A percentile compares a stretch with the other conserved stretches of the same genome.
phyloP scores from a whole-genome alignment of 768 basidiomycete species.

The Gymnopilus dilepis region DNA sequence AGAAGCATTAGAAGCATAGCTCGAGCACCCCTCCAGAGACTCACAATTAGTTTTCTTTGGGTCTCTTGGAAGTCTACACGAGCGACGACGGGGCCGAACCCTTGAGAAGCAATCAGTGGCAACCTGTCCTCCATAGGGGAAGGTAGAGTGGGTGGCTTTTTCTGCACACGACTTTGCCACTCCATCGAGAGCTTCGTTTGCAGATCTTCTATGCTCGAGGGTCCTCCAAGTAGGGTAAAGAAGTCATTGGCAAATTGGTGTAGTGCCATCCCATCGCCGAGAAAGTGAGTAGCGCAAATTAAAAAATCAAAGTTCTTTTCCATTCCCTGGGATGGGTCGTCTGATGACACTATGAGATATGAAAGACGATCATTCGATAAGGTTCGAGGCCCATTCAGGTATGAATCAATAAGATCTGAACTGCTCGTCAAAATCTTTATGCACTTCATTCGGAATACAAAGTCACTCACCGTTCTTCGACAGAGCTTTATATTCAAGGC shows the following conservation, averaged over 20 bases:
- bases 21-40: slow-evolving; percentile 18
- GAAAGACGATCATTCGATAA: slow-evolving; percentile 71
- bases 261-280: slow-evolving; percentile 88
- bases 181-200: slow-evolving; percentile 32
- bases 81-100: slow-evolving; percentile 50
- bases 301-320: slow-evolving; percentile 60
- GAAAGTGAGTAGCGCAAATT: slow-evolving; percentile 79
- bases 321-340: slow-evolving; percentile 3
- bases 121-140: slow-evolving; percentile 38
- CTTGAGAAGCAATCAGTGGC: slow-evolving; percentile 35
- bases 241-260: slow-evolving; percentile 85
- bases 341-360: slow-evolving; percentile 55
- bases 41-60: slow-evolving; percentile 62
- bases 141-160: slow-evolving; percentile 22
- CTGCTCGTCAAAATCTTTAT: not conserved
- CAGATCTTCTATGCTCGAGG: slow-evolving; percentile 34
- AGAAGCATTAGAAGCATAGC: not conserved
- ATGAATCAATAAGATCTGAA: slow-evolving; percentile 65
- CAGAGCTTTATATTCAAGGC: slow-evolving; percentile 53
- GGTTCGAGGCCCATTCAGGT: slow-evolving; percentile 79
- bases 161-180: slow-evolving; percentile 32
- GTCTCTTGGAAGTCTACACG: slow-evolving; percentile 60
- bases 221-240: slow-evolving; percentile 62
- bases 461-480: slow-evolving; percentile 54
- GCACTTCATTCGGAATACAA: not conserved